Conservation (phyloP, 257 asterid genomes). For the Rauvolfia tetraphylla region DNA sequence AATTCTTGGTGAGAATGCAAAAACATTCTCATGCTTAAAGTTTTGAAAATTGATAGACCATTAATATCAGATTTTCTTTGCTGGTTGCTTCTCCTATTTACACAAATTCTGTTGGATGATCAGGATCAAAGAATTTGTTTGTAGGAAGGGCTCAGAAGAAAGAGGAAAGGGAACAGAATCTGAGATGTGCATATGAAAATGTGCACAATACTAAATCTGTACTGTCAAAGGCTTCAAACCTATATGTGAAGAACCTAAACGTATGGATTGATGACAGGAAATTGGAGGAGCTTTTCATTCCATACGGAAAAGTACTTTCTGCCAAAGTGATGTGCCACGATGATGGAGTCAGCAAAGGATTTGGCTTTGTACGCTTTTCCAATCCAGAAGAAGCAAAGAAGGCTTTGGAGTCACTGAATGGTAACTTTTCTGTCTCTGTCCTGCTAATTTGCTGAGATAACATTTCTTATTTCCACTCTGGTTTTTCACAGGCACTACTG, state of each 20-base stretch:
- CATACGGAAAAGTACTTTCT: slow-evolving; percentile 33
- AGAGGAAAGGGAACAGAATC: slow-evolving; percentile 23
- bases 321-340: slow-evolving; percentile 26
- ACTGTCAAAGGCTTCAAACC: slow-evolving; percentile 13
- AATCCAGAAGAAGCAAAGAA: slow-evolving; percentile 29
- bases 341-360: slow-evolving; percentile 31
- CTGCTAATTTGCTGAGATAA: background rate
- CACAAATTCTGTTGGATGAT: background rate
- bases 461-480: slow-evolving; percentile 6
- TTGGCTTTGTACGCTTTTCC: slow-evolving; percentile 27
- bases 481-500: slow-evolving; percentile 22
- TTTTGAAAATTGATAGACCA: background rate
- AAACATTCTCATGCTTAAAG: background rate
- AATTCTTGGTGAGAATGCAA: slow-evolving; percentile 5
- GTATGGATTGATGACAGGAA: slow-evolving; percentile 25
- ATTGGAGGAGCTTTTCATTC: slow-evolving; percentile 23
- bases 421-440: slow-evolving; percentile 15
- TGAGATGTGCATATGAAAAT: slow-evolving; percentile 13
- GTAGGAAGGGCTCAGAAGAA: slow-evolving; percentile 35
- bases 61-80: background rate
- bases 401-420: slow-evolving; percentile 31
- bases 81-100: background rate
- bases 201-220: background rate
- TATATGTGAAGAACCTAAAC: slow-evolving; percentile 31
- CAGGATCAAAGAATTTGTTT: slow-evolving; percentile 37